Conservation (phyloP, 2,329 filamentous ascomycete species). For the Xylariales sp. region DNA sequence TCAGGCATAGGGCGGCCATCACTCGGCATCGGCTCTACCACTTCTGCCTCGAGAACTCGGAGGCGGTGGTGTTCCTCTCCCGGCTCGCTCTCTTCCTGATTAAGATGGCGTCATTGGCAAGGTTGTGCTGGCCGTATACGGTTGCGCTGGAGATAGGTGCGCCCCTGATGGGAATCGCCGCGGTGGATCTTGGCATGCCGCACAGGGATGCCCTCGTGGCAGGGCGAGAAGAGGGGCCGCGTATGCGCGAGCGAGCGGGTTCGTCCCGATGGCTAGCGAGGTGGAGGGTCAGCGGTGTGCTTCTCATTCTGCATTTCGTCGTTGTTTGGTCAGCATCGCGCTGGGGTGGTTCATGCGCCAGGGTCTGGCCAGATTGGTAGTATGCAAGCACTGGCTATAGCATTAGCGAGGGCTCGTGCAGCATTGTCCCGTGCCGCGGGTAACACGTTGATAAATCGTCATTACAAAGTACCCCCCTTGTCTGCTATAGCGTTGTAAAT, state of each 20-base stretch:
- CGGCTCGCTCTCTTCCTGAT: conserved; percentile 60
- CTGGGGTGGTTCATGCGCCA: conserved; percentile 14
- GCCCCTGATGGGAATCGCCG: conserved; percentile 64
- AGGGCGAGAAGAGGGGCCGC: conserved; percentile 11
- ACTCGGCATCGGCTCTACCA: conserved; percentile 30
- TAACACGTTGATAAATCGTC: no score
- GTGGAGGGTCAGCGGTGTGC: conserved; percentile 28
- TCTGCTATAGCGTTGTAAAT: no score
- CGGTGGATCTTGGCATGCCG: conserved; percentile 54
- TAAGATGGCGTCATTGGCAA: conserved; percentile 62
- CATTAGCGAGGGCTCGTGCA: background rate
- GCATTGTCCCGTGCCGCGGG: no score
- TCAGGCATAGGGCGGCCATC: conserved; percentile 30
- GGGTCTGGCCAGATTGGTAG: background rate
- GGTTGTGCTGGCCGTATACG: conserved; percentile 68
- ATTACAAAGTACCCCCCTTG: no score
- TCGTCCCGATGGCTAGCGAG: conserved; percentile 23
- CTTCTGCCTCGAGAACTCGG: conserved; percentile 25
- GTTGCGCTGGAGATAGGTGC: conserved; percentile 61
- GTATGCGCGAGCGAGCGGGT: conserved; percentile 10
- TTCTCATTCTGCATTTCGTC: conserved; percentile 31
- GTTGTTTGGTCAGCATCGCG: conserved; percentile 27
- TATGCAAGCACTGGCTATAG: background rate
- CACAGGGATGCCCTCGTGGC: conserved; percentile 12
- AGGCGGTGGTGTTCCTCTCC: conserved; percentile 31